Evolutionary conservation across 257 asterid species (phyloP).

Genomic region (Euphrasia confusa): DNA sequence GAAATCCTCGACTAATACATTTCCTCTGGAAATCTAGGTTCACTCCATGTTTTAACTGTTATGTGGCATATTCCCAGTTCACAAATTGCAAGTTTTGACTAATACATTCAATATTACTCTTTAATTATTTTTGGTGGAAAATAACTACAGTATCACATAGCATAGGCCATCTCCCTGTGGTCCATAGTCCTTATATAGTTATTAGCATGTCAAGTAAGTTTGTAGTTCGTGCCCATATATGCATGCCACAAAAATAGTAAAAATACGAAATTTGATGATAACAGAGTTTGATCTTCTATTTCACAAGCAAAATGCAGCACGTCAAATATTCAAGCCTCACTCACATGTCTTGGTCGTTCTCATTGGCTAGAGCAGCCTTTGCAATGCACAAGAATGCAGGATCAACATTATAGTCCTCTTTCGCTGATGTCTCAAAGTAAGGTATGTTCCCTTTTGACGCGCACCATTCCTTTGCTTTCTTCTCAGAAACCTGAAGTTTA

Average conservation of each 20-base stretch:
- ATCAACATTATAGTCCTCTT: constrained; percentile 95
- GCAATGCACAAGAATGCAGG: constrained; percentile 87
- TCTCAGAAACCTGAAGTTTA: constrained; percentile 74
- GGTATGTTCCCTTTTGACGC: constrained; percentile 93
- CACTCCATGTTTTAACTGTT: no score
- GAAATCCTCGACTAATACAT: not conserved
- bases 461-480: constrained; percentile 94
- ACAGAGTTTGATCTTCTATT: not conserved
- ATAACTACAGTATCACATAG: no score
- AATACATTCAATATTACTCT: no score
- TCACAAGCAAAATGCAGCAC: not conserved
- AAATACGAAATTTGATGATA: constrained; percentile 4
- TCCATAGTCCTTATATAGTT: no score
- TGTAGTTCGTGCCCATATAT: not conserved
- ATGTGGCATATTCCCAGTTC: no score
- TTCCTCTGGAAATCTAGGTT: no score
- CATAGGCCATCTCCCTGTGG: no score
- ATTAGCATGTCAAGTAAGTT: no score
- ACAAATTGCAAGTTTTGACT: no score
- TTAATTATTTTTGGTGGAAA: no score
- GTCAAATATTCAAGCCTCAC: constrained; percentile 23
- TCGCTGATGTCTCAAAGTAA: constrained; percentile 97
- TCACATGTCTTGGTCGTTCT: constrained; percentile 93
- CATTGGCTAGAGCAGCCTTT: constrained; percentile 82
- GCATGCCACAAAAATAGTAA: not conserved